Conservation (phyloP, 352 stramenopile species). For the Globisporangium solare region DNA sequence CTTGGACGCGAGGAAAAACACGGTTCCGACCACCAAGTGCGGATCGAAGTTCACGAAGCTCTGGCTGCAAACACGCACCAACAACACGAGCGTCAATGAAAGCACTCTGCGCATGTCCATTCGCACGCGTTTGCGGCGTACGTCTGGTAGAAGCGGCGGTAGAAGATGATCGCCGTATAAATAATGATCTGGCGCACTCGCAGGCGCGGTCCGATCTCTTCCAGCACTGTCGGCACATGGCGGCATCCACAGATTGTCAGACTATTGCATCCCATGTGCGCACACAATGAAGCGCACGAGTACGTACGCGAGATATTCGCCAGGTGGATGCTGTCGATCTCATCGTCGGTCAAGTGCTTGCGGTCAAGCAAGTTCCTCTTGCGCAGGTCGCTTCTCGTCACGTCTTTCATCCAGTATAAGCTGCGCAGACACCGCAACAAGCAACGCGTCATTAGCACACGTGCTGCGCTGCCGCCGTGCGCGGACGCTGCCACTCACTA, state of each 20-base stretch:
- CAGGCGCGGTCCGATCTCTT: constrained; percentile 76
- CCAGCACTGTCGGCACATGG: constrained; percentile 44
- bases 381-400: constrained; percentile 65
- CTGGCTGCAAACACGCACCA: constrained; percentile 40
- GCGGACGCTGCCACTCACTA: constrained; percentile 47
- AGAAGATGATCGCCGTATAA: constrained; percentile 89
- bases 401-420: constrained; percentile 88
- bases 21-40: constrained; percentile 77
- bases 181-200: constrained; percentile 89
- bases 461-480: neutral
- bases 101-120: neutral
- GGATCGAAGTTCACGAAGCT: constrained; percentile 89
- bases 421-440: constrained; percentile 19
- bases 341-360: constrained; percentile 68
- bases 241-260: neutral
- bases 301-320: constrained; percentile 76
- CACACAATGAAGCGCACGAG: neutral
- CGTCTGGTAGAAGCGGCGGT: constrained; percentile 88
- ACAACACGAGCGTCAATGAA: neutral
- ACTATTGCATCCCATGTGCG: neutral
- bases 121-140: constrained; percentile 17
- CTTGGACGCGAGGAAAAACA: constrained; percentile 86
- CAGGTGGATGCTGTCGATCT: constrained; percentile 88
- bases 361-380: constrained; percentile 77
- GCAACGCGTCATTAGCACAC: neutral